Conservation (phyloP, 306 rosid species). For the Dicorynia guianensis region DNA sequence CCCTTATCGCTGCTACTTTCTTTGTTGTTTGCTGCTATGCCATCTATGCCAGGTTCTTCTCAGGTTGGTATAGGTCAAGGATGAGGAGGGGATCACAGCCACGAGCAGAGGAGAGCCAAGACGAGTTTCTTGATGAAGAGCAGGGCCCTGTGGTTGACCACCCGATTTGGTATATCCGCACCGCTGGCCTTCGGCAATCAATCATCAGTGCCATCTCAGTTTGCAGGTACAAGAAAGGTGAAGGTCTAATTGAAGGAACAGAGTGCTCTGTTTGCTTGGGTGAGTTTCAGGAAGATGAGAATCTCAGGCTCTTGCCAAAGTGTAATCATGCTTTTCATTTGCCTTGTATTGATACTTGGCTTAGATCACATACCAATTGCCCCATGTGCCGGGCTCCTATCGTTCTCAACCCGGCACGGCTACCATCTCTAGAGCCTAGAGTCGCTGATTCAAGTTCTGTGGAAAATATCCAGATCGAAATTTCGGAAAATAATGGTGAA, state of each 20-base stretch:
- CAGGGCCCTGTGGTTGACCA: conserved; percentile 66
- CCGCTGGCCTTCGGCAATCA: conserved; percentile 72
- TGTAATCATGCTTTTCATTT: conserved; percentile 90
- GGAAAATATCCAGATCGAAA: conserved; percentile 42
- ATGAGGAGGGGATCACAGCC: conserved; percentile 26
- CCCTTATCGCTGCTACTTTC: conserved; percentile 47
- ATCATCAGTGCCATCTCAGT: conserved; percentile 65
- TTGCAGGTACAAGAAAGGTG: conserved; percentile 66
- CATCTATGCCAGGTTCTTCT: conserved; percentile 44
- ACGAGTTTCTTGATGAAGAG: conserved; percentile 64
- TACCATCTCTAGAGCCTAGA: conserved; percentile 37
- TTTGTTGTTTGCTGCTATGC: conserved; percentile 45
- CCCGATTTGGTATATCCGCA: conserved; percentile 86
- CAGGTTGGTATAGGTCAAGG: neutral
- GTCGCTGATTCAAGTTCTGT: conserved; percentile 27
- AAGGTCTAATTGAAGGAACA: conserved; percentile 81
- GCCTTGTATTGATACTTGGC: conserved; percentile 92
- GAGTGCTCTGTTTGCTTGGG: conserved; percentile 86
- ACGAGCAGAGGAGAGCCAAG: conserved; percentile 25
- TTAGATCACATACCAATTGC: conserved; percentile 82
- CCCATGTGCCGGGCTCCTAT: conserved; percentile 89
- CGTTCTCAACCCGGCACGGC: conserved; percentile 26
- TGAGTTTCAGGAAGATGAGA: conserved; percentile 79
- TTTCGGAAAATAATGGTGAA: conserved; percentile 20
- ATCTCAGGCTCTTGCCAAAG: conserved; percentile 76